Percentiles rank a stretch among this genome's conserved stretches.
These are phyloP conservation scores for Ganoderma sinense DNA, from an alignment of 1,284 basidiomycete species.

Conservation along the genomic window DNA sequence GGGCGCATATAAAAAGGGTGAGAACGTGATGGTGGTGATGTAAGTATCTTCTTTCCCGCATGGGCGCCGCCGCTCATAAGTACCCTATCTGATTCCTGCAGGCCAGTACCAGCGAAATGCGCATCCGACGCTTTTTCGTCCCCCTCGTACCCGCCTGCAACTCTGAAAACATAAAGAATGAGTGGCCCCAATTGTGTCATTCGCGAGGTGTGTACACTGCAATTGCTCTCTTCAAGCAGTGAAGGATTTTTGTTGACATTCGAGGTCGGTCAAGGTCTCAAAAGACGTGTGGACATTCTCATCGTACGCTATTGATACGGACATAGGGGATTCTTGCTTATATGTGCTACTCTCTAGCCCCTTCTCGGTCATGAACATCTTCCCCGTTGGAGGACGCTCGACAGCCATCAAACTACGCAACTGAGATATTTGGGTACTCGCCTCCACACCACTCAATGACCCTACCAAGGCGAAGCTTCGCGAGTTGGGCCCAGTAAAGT, in stretches of 20 bases:
- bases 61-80: neutral
- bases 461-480: slow-evolving; percentile 79
- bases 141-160: neutral
- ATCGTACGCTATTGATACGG: slow-evolving; percentile 46
- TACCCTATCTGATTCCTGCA: neutral
- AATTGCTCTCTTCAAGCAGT: neutral
- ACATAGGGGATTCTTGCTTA: neutral
- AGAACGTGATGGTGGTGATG: neutral
- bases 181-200: neutral
- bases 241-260: neutral
- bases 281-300: slow-evolving; percentile 78
- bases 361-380: slow-evolving; percentile 69
- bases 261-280: slow-evolving; percentile 51
- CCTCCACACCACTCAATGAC: slow-evolving; percentile 81
- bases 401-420: slow-evolving; percentile 81
- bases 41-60: neutral
- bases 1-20: too few relatives aligned
- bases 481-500: slow-evolving; percentile 58
- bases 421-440: slow-evolving; percentile 85
- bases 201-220: neutral
- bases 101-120: neutral
- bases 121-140: neutral
- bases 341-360: slow-evolving; percentile 52
- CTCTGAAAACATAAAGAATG: neutral
- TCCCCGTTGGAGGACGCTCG: slow-evolving; percentile 83